A percentile compares a stretch with the other conserved stretches of the same genome.
phyloP scores from a whole-genome alignment of 179 eudicot species.

The Patellifolia procumbens region DNA sequence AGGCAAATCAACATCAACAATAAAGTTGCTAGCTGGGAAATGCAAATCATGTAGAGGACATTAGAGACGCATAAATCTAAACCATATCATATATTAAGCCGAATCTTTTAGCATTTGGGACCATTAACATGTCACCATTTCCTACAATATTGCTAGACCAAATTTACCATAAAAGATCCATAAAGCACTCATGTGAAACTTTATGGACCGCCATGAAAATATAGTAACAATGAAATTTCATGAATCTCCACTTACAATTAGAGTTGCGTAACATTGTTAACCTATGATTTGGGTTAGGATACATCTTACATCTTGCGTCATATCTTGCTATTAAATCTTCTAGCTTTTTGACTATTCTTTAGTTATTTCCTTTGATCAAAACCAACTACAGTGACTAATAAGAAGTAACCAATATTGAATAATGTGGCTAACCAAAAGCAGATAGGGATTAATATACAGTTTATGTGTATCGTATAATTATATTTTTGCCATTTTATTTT shows the following conservation, averaged over 20 bases:
- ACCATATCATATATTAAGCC: background rate
- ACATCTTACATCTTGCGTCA: background rate
- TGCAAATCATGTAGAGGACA: background rate
- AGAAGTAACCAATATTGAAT: background rate
- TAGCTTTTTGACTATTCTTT: constrained; percentile 6
- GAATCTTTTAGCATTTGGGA: constrained; percentile 7
- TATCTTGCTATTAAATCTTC: background rate
- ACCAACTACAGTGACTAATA: constrained; percentile 15
- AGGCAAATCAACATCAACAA: background rate
- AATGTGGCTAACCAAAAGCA: background rate
- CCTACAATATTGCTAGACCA: background rate
- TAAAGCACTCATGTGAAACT: background rate
- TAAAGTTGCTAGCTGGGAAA: background rate
- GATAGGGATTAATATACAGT: background rate
- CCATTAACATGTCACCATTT: background rate
- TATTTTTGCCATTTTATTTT: no score
- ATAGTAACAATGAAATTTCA: constrained; percentile 19
- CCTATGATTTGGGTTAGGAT: background rate
- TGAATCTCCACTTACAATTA: constrained; percentile 15
- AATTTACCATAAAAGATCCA: background rate
- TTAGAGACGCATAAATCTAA: background rate
- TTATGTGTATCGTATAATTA: no score
- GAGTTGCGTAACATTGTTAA: constrained; percentile 25
- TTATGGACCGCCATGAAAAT: constrained; percentile 19
- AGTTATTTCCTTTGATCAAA: background rate